phyloP scores from a whole-genome alignment of 352 stramenopile genomes.

The Globisporangium mamillatum region DNA sequence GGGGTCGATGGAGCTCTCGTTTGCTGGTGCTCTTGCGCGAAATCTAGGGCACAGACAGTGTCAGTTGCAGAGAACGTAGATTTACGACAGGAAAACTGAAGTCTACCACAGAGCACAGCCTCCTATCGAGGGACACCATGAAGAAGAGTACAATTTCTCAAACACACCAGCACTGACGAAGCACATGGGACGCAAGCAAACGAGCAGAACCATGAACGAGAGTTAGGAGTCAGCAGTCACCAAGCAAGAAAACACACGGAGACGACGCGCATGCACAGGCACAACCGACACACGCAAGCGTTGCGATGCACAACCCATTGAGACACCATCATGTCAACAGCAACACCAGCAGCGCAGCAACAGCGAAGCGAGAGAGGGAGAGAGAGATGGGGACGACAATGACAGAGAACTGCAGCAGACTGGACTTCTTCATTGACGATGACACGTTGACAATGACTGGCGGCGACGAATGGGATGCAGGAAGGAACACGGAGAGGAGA shows the following conservation, averaged over 20 bases:
- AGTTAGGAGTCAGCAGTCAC: background rate
- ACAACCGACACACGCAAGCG: background rate
- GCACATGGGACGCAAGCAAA: background rate
- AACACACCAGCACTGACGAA: background rate
- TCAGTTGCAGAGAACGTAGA: background rate
- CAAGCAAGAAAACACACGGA: background rate
- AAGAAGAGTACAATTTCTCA: background rate
- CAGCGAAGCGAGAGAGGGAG: background rate
- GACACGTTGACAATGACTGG: background rate
- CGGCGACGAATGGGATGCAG: background rate
- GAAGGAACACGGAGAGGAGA: slow-evolving; percentile 23
- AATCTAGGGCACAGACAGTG: background rate
- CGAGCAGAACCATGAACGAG: background rate
- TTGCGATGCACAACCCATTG: background rate
- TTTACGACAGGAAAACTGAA: background rate
- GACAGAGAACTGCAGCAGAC: background rate
- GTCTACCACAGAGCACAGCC: background rate
- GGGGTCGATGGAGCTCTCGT: background rate
- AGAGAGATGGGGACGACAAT: background rate
- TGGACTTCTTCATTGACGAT: background rate
- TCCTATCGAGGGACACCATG: background rate
- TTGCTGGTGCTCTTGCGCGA: background rate
- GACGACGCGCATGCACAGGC: background rate
- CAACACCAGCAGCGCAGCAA: background rate
- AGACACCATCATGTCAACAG: background rate